phyloP scores from a whole-genome alignment of 2,329 filamentous ascomycete species.

The Ilyonectria destructans region DNA sequence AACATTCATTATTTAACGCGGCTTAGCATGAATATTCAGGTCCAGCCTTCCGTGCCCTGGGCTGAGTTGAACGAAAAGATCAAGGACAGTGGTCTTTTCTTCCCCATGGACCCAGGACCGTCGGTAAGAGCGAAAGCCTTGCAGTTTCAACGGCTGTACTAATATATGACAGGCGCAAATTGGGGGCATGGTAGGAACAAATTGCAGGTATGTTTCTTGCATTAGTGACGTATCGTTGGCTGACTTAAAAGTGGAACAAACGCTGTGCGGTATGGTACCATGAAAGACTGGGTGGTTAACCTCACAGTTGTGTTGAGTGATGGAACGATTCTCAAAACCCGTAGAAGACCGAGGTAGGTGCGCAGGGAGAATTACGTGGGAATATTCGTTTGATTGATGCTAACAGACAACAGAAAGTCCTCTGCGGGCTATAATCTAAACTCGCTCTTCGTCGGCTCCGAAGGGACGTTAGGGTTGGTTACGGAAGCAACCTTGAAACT shows the following conservation, averaged over 20 bases:
- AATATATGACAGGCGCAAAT: slow-evolving; percentile 45
- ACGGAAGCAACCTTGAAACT: slow-evolving; percentile 81
- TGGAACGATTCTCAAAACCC: slow-evolving; percentile 77
- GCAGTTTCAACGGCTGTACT: background rate
- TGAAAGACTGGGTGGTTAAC: slow-evolving; percentile 84
- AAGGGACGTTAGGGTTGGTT: slow-evolving; percentile 80
- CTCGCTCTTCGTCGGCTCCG: slow-evolving; percentile 78
- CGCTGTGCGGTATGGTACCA: slow-evolving; percentile 78
- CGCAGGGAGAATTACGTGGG: background rate
- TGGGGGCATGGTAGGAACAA: slow-evolving; percentile 77
- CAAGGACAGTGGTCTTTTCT: slow-evolving; percentile 75
- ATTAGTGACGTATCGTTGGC: background rate
- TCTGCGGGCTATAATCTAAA: slow-evolving; percentile 83
- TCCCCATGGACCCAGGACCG: slow-evolving; percentile 80
- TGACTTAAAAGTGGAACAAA: slow-evolving; percentile 63
- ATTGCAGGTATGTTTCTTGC: slow-evolving; percentile 63
- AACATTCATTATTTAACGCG: background rate
- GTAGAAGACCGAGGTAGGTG: slow-evolving; percentile 68
- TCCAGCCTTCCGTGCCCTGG: slow-evolving; percentile 80
- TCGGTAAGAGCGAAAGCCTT: slow-evolving; percentile 59
- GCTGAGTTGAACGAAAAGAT: slow-evolving; percentile 78
- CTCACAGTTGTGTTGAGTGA: slow-evolving; percentile 81
- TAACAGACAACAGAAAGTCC: slow-evolving; percentile 67
- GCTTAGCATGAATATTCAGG: slow-evolving; percentile 76
- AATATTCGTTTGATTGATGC: background rate